Conservation (phyloP, 352 stramenopile genomes). For the Globisporangium perplexum region DNA sequence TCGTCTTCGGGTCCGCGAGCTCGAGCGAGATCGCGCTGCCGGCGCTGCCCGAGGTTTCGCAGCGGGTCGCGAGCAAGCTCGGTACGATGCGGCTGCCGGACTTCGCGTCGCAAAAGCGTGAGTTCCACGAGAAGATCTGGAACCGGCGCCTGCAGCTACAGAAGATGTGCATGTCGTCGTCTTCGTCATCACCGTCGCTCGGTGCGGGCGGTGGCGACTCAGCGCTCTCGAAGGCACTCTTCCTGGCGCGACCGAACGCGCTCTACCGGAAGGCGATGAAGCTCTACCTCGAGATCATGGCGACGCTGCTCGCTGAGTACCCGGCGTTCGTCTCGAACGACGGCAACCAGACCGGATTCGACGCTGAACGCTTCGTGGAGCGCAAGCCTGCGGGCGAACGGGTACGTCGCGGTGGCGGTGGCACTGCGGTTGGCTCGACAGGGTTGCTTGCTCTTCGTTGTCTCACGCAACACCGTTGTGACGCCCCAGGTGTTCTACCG, state of each 20-base stretch:
- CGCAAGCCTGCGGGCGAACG: constrained; percentile 19
- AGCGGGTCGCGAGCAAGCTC: constrained; percentile 12
- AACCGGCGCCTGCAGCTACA: constrained; percentile 43
- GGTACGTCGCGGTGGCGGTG: too few species aligned
- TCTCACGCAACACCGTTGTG: too few species aligned
- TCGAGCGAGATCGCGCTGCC: constrained; percentile 5
- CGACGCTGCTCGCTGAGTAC: constrained; percentile 14
- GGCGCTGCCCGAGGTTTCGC: constrained; percentile 11
- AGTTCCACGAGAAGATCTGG: constrained; percentile 39
- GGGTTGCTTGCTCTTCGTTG: too few species aligned
- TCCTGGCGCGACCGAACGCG: constrained; percentile 16
- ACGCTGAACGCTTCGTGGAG: constrained; percentile 17
- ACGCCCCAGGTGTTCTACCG: constrained; percentile 23
- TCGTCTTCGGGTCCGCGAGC: constrained; percentile 13
- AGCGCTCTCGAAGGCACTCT: constrained; percentile 9
- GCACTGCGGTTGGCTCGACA: too few species aligned
- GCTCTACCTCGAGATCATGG: constrained; percentile 20
- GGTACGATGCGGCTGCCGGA: constrained; percentile 19
- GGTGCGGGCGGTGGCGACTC: background rate
- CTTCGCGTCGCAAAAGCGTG: constrained; percentile 22
- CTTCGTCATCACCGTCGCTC: background rate
- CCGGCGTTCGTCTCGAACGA: constrained; percentile 11
- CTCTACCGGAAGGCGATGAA: constrained; percentile 26
- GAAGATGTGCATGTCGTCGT: constrained; percentile 28
- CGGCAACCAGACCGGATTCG: constrained; percentile 15